phyloP scores from a whole-genome alignment of 495 filamentous ascomycete genomes.

The Penicillium angulare region DNA sequence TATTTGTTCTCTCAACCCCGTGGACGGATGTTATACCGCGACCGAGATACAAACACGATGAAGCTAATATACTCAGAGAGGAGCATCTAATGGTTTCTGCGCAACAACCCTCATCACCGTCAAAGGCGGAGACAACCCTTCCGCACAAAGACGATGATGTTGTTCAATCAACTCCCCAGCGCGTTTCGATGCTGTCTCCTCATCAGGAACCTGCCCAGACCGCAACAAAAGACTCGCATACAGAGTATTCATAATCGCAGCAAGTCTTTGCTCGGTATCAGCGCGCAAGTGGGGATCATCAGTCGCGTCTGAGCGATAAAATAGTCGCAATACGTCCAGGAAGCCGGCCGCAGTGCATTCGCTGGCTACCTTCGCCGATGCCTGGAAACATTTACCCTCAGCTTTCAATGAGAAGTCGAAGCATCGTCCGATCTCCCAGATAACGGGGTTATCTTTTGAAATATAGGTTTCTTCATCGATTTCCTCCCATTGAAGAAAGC shows the following conservation, averaged over 20 bases:
- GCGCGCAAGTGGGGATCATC: not conserved
- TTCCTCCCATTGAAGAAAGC: constrained; percentile 28
- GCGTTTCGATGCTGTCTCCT: not conserved
- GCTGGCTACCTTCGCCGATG: constrained; percentile 9
- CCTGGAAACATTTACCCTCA: constrained; percentile 11
- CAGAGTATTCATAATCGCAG: constrained; percentile 7
- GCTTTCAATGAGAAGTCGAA: constrained; percentile 6
- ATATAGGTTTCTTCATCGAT: constrained; percentile 16
- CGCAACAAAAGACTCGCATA: constrained; percentile 11
- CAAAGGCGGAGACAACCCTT: constrained; percentile 8
- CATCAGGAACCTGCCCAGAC: constrained; percentile 7
- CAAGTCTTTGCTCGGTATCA: constrained; percentile 8
- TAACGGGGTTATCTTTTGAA: constrained; percentile 5
- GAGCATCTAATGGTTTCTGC: too few relatives aligned
- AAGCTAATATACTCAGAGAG: too few relatives aligned
- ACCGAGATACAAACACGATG: too few relatives aligned
- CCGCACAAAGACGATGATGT: constrained; percentile 4
- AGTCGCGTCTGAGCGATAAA: constrained; percentile 9
- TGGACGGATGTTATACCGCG: too few relatives aligned
- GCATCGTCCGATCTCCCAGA: constrained; percentile 9
- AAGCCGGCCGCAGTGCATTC: constrained; percentile 7
- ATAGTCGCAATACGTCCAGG: not conserved
- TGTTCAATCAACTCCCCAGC: constrained; percentile 7
- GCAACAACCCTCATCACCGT: constrained; percentile 15
- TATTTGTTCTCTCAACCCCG: too few relatives aligned